Percentiles rank a stretch among this genome's conserved stretches.
Evolutionary conservation across 371 early-diverging fungal species (phyloP).

Genomic region (Mucor racemosus): DNA sequence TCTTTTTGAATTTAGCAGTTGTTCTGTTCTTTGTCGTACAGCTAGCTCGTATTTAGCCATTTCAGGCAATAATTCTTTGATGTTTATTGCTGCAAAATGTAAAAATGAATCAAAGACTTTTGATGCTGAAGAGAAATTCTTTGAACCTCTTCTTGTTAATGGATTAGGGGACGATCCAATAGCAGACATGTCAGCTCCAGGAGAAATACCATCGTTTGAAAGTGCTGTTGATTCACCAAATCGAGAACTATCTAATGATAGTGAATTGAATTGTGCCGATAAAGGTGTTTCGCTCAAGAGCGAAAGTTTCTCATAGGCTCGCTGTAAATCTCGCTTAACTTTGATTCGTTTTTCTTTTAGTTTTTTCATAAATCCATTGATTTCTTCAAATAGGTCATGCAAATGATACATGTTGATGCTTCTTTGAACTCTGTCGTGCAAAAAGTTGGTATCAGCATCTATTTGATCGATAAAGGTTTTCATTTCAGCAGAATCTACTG

Average conservation of each 20-base stretch:
- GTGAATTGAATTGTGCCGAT: conserved; percentile 15
- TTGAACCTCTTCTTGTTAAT: background rate
- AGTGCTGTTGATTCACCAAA: conserved; percentile 4
- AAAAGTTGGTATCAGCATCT: background rate
- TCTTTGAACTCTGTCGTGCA: conserved; percentile 30
- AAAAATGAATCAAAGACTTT: conserved; percentile 60
- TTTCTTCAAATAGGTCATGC: conserved; percentile 37
- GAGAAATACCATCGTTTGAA: background rate
- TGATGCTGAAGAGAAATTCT: conserved; percentile 6
- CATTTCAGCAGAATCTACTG: conserved; percentile 3
- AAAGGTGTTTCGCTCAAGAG: conserved; percentile 31
- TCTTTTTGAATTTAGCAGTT: conserved; percentile 35
- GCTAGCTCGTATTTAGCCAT: conserved; percentile 35
- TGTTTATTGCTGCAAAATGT: conserved; percentile 67
- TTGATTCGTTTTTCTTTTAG: conserved; percentile 24
- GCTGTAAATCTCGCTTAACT: conserved; percentile 39
- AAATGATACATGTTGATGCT: conserved; percentile 36
- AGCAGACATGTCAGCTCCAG: background rate
- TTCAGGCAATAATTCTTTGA: conserved; percentile 64
- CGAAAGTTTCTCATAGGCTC: conserved; percentile 40
- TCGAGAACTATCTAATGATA: background rate
- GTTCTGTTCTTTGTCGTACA: conserved; percentile 39
- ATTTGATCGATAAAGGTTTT: background rate
- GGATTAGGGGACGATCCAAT: background rate
- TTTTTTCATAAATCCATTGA: conserved; percentile 15